phyloP scores from a whole-genome alignment of 768 basidiomycete species.

The Pleurotus cornucopiae region DNA sequence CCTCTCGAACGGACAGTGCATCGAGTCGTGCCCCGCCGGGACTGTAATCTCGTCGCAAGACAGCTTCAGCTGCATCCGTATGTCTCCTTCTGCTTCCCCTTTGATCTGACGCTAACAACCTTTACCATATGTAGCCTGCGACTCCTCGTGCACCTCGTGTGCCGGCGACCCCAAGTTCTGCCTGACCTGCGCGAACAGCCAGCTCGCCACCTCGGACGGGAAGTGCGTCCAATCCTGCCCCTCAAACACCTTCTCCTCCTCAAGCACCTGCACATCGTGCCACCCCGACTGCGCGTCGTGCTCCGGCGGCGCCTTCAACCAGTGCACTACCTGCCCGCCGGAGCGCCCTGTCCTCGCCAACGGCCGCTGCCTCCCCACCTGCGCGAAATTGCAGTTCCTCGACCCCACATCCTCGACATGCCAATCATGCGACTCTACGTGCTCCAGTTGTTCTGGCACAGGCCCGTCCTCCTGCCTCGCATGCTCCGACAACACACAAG shows the following conservation, averaged over 20 bases:
- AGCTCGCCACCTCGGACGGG: constrained; percentile 59
- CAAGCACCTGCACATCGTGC: constrained; percentile 65
- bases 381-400: constrained; percentile 65
- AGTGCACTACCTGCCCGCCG: constrained; percentile 70
- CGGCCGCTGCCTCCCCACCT: constrained; percentile 76
- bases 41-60: constrained; percentile 71
- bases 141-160: constrained; percentile 70
- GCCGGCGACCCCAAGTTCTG: constrained; percentile 66
- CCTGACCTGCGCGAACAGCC: constrained; percentile 61
- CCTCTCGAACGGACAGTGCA: constrained; percentile 66
- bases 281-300: constrained; percentile 83
- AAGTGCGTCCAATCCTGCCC: constrained; percentile 74
- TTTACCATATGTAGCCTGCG: constrained; percentile 44
- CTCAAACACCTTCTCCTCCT: constrained; percentile 55
- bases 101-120: background rate
- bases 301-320: constrained; percentile 64
- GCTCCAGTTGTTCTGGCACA: constrained; percentile 58
- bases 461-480: constrained; percentile 52
- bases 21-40: constrained; percentile 66
- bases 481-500: constrained; percentile 43
- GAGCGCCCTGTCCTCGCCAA: constrained; percentile 66
- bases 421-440: constrained; percentile 62
- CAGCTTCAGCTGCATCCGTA: constrained; percentile 65
- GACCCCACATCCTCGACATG: constrained; percentile 60
- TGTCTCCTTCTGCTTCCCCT: constrained; percentile 12